Evolutionary conservation across 2,329 filamentous ascomycete genomes (phyloP), one percentile per base, ranked within the genome.

Genomic region (Alternaria conjuncta): DNA sequence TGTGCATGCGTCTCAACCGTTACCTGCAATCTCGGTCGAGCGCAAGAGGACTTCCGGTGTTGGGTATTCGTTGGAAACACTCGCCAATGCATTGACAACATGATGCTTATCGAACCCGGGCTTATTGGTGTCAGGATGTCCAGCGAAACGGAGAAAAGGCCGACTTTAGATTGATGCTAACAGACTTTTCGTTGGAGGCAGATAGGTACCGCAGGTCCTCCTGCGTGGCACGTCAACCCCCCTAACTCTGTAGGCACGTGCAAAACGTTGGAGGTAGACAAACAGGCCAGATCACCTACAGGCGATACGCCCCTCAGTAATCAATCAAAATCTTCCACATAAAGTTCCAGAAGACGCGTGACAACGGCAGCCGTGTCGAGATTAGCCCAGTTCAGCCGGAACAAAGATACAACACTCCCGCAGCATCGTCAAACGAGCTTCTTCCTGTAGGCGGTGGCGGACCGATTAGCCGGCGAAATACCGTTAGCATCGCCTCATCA

Each of bases 401-500:
- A 54, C 65, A 63, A 66, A 63, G n/a, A 64, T 54, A 60, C 60
- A 51, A 56, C 53, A 11, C 44, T 63, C 61, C 64, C 63, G 57
- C 53, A 60, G 36, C 25, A 45, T 49, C 21, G 57, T 50, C 36
- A 55, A 62, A 53, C 41, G 57, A 60, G 57, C 60, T 56, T 51
- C 36, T 49, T 43, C 57, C 45, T 53, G 57, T 41, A 65, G 63
- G 71, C 70, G 57, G 61, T 63, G 41, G 36, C 75, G 75, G 75
- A 69, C 75, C 75, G 75, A 51, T 55, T 57, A 73, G 63, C 75
- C 75, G 75, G 62, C 44, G 60, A 30, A 49, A 53, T 50, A 28
- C 54, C 64, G 57, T 60, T 64, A 66, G 67, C 64, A 62, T 60
- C 54, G 64, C 57, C 60, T 70, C 68, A 66, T 65, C 58, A 68